Percentiles rank a stretch among this genome's conserved stretches.
phyloP scores from a whole-genome alignment of 257 asterid genomes.

The Linderniella brevidens region DNA sequence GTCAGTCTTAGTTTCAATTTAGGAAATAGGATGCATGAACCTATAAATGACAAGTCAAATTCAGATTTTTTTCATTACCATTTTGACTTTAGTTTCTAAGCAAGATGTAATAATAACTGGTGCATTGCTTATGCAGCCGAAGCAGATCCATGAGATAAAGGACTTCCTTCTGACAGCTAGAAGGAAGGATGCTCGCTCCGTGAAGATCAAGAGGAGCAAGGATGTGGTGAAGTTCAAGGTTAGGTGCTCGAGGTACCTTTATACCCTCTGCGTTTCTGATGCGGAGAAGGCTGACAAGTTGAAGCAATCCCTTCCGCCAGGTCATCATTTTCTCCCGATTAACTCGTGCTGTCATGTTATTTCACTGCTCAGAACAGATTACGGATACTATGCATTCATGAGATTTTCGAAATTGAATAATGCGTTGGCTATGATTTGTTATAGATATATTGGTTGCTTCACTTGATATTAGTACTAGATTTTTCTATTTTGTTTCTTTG shows the following conservation, averaged over 20 bases:
- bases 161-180: constrained; percentile 31
- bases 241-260: background rate
- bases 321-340: constrained; percentile 5
- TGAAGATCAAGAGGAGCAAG: constrained; percentile 27
- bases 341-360: background rate
- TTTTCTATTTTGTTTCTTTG: too few species aligned
- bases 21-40: too few species aligned
- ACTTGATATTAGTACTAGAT: too few species aligned
- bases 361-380: background rate
- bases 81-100: too few species aligned
- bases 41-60: too few species aligned
- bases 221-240: constrained; percentile 19
- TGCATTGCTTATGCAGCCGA: constrained; percentile 15
- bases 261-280: constrained; percentile 26
- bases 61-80: too few species aligned
- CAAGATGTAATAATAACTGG: too few species aligned
- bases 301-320: constrained; percentile 36
- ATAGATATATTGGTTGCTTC: too few species aligned
- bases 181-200: constrained; percentile 30
- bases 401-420: too few species aligned
- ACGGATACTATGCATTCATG: too few species aligned
- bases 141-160: constrained; percentile 30
- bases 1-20: too few species aligned
- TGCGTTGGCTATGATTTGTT: too few species aligned
- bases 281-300: constrained; percentile 28